A percentile compares a stretch with the other conserved stretches of the same genome.
These are phyloP conservation scores for Grosmannia penicillata DNA, from an alignment of 2,329 filamentous ascomycete species.

Conservation along the genomic window DNA sequence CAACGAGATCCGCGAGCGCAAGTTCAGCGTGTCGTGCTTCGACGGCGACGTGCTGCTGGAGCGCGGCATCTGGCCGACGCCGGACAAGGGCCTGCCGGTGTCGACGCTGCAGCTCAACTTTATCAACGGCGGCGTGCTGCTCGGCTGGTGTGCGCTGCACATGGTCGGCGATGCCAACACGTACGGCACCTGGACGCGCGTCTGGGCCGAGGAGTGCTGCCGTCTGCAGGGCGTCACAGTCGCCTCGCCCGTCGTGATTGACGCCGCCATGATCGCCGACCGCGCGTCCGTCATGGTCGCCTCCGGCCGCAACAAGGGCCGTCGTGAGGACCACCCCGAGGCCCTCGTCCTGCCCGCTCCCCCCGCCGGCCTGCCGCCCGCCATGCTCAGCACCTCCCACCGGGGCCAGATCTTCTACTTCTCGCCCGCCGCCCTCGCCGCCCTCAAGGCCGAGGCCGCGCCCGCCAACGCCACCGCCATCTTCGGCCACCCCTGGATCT, in stretches of 20 bases:
- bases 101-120: slow-evolving; percentile 4
- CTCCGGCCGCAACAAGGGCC: not conserved
- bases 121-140: slow-evolving; percentile 1
- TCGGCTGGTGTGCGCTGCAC: slow-evolving; percentile 3
- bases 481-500: not conserved
- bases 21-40: not conserved
- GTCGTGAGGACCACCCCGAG: not conserved
- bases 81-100: not conserved
- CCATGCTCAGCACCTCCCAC: not conserved
- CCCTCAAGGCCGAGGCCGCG: not conserved
- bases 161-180: slow-evolving; percentile 3
- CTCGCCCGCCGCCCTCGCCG: not conserved
- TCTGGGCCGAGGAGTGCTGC: slow-evolving; percentile 2
- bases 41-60: not conserved
- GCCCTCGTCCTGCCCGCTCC: not conserved
- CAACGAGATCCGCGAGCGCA: not conserved
- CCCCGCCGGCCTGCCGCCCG: not conserved
- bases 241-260: slow-evolving; percentile 29
- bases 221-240: not conserved
- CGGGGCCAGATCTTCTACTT: slow-evolving; percentile 1
- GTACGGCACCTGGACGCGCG: not conserved
- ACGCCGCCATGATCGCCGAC: not conserved
- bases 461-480: not conserved
- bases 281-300: not conserved
- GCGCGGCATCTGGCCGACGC: not conserved